These are phyloP conservation scores for Hsuehochloa calcarea DNA, from an alignment of 176 grass and related monocot genomes.

Conservation along the genomic window DNA sequence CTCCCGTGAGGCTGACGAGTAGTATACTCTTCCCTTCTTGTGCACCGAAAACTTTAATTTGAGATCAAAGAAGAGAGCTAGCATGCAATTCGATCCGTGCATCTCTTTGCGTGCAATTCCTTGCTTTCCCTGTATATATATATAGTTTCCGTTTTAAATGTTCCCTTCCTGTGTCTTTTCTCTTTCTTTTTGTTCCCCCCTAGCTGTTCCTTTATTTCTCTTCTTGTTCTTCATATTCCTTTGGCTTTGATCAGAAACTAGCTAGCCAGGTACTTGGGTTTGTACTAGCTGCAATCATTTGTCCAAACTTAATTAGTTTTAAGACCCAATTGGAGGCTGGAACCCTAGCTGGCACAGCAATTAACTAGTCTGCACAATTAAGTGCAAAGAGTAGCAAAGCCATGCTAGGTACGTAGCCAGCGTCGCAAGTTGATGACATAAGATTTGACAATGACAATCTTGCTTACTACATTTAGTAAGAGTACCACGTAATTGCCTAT, in stretches of 20 bases:
- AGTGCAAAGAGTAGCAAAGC: neutral
- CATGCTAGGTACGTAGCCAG: no score
- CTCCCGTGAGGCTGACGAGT: neutral
- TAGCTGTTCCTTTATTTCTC: neutral
- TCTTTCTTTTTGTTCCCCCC: neutral
- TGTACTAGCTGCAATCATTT: slow-evolving; percentile 3
- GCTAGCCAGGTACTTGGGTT: neutral
- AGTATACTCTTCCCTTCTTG: neutral
- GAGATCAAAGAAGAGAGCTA: neutral
- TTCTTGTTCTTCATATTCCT: neutral
- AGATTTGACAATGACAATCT: neutral
- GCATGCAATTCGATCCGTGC: neutral
- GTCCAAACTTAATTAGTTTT: slow-evolving; percentile 14
- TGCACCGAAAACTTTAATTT: neutral
- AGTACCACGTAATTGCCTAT: neutral
- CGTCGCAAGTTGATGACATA: neutral
- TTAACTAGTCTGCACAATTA: neutral
- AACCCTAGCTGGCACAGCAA: neutral
- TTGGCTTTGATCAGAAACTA: neutral
- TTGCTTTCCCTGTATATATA: no score
- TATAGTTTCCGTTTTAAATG: neutral
- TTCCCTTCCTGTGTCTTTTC: neutral
- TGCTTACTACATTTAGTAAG: slow-evolving; percentile 4
- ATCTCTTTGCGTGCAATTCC: neutral
- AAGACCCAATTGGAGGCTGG: slow-evolving; percentile 29